phyloP scores from a whole-genome alignment of 192 early-diverging fungal genomes.

The Coemansia sp. region DNA sequence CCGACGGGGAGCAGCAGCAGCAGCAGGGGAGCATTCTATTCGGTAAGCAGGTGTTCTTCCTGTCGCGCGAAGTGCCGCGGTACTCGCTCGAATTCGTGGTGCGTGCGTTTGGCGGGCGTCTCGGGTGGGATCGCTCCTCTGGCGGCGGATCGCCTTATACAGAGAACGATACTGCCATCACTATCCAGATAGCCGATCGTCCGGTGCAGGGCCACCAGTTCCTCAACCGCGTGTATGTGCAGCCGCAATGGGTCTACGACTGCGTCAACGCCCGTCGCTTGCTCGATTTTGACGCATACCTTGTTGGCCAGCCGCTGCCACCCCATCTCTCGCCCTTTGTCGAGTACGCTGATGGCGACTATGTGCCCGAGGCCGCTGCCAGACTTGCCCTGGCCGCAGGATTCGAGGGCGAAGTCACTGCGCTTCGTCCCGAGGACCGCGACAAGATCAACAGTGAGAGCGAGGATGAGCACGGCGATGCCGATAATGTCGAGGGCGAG shows the following conservation, averaged over 20 bases:
- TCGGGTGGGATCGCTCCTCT: slow-evolving; percentile 83
- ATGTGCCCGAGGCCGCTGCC: slow-evolving; percentile 69
- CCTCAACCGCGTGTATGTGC: slow-evolving; percentile 74
- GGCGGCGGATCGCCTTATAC: slow-evolving; percentile 77
- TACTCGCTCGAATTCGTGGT: slow-evolving; percentile 92
- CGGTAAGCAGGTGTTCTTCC: slow-evolving; percentile 68
- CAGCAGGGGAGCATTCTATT: slow-evolving; percentile 59
- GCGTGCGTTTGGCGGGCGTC: slow-evolving; percentile 82
- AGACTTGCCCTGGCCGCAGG: slow-evolving; percentile 52
- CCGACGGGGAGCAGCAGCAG: slow-evolving; percentile 32
- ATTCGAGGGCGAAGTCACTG: slow-evolving; percentile 65
- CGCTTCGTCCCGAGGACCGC: slow-evolving; percentile 60
- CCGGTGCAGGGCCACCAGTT: slow-evolving; percentile 67
- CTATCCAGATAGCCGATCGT: slow-evolving; percentile 87
- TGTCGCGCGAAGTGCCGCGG: slow-evolving; percentile 94
- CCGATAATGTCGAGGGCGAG: slow-evolving; percentile 54
- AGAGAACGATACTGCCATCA: slow-evolving; percentile 82
- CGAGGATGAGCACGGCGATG: slow-evolving; percentile 42
- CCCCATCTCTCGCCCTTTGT: slow-evolving; percentile 96
- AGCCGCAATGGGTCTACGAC: slow-evolving; percentile 99
- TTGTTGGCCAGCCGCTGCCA: slow-evolving; percentile 78
- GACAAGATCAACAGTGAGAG: slow-evolving; percentile 57
- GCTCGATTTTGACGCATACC: slow-evolving; percentile 65
- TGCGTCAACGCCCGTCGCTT: slow-evolving; percentile 83
- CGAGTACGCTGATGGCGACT: slow-evolving; percentile 79